These are phyloP conservation scores for Epicoccum nigrum DNA, from an alignment of 2,329 filamentous ascomycete genomes.

Conservation along the genomic window DNA sequence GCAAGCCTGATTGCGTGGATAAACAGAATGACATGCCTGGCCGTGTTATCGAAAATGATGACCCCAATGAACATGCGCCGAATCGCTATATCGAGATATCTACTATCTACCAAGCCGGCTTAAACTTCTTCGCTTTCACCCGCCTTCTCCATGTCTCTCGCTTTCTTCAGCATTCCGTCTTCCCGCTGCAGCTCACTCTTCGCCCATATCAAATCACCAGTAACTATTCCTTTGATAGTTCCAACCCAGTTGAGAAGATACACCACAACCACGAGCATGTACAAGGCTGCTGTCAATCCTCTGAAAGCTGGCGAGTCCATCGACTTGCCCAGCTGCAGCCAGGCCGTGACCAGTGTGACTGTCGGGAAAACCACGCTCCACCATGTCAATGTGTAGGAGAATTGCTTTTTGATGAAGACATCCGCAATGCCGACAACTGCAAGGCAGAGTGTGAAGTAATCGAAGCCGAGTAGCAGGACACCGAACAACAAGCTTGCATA, in stretches of 20 bases:
- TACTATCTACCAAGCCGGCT: too few relatives aligned
- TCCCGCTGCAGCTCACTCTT: slow-evolving; percentile 13
- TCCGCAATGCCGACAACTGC: slow-evolving; percentile 1
- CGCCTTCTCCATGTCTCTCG: slow-evolving; percentile 3
- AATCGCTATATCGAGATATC: neutral
- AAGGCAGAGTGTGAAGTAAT: slow-evolving; percentile 12
- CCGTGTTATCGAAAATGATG: too few relatives aligned
- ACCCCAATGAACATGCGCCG: too few relatives aligned
- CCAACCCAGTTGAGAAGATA: slow-evolving; percentile 11
- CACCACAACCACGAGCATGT: slow-evolving; percentile 1
- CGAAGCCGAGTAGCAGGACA: slow-evolving; percentile 7
- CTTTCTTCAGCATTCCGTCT: slow-evolving; percentile 12
- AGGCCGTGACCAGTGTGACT: slow-evolving; percentile 7
- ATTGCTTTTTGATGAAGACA: slow-evolving; percentile 10
- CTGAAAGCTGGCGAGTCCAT: slow-evolving; percentile 12
- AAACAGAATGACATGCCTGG: too few relatives aligned
- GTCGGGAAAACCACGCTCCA: slow-evolving; percentile 13
- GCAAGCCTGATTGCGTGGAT: neutral
- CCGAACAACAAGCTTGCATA: slow-evolving; percentile 2
- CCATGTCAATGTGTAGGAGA: slow-evolving; percentile 12
- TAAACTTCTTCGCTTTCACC: neutral
- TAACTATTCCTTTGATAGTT: slow-evolving; percentile 3
- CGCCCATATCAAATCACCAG: slow-evolving; percentile 9
- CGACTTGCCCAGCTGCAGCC: slow-evolving; percentile 5
- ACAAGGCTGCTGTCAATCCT: slow-evolving; percentile 6